Evolutionary conservation across 2,329 filamentous ascomycete species (phyloP).

Genomic region (Seiridium cupressi): DNA sequence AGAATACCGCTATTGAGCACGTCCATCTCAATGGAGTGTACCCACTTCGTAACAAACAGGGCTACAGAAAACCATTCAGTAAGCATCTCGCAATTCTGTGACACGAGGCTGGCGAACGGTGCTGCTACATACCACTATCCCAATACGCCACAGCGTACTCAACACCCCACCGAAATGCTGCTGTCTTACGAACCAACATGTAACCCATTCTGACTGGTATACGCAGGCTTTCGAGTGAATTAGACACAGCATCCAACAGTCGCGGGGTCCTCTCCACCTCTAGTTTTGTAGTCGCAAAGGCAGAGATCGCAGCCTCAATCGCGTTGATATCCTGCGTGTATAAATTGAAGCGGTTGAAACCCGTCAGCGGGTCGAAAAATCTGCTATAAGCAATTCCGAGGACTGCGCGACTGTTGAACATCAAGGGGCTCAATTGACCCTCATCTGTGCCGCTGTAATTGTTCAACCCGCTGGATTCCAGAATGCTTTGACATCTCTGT

Average conservation of each 20-base stretch:
- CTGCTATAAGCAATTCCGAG: background rate
- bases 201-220: background rate
- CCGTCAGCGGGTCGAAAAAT: background rate
- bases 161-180: background rate
- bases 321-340: background rate
- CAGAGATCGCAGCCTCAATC: background rate
- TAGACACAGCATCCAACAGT: background rate
- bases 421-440: background rate
- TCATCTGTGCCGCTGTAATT: background rate
- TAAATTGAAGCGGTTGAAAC: background rate
- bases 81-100: too few species aligned
- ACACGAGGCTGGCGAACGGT: background rate
- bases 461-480: background rate
- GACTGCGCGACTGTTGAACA: background rate
- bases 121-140: background rate
- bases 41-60: background rate
- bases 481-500: background rate
- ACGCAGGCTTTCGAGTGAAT: background rate
- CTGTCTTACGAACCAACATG: background rate
- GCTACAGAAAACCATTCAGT: background rate
- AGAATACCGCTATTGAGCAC: background rate
- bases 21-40: background rate
- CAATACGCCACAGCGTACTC: background rate
- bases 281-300: background rate
- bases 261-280: background rate